Base-by-base conservation (phyloP, 2,329 filamentous ascomycete genomes). In the Aspergillus sp. region DNA sequence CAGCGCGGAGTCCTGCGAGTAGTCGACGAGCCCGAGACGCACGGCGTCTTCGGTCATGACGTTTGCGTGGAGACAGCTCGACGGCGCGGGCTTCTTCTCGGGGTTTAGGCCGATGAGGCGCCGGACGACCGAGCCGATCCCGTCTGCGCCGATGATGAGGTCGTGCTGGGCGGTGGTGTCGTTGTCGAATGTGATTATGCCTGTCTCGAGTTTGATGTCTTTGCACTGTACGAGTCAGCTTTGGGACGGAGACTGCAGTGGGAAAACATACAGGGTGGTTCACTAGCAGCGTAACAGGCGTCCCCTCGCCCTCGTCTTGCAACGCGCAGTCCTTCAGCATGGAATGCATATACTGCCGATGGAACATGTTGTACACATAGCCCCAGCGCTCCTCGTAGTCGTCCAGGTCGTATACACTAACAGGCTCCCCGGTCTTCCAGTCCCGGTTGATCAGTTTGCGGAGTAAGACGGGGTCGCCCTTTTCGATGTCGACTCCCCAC, bases 311-410 rank as follows among this genome's bases (percentile, higher is more conserved):
- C 45, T 80, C 76, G 7, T 68, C 65, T 15, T 80, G 78, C 59
- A 84, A 56, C 0, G 86, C 86, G 50, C 78, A 76, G 19, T 87
- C 84, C 75, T 82, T 86, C 23, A 89, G 70, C 85, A 89, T 88
- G 6, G 76, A 68, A 64, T 89, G 87, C 86, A 89, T 89, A 60
- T 88, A 81, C 65, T 87, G 84, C 0, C 86, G 78, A 66, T 89
- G 86, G 63, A 89, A 89, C 84, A 88, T 88, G 70, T 88, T 86
- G 69, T 88, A 87, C 0, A 83, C 81, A 70, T 84, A 82, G 12
- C 86, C 86, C 86, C 86, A 90, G 54, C 77, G 77, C 73, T 84
- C 68, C 70, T 89, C 82, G 57, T 90, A 90, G 66, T 89, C 86
- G 11, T 75, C 80, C 17, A 90, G 72, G 63, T 84, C 81, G 64